A percentile compares a stretch with the other conserved stretches of the same genome.
phyloP scores from a whole-genome alignment of 495 filamentous ascomycete genomes.

The Neurospora tetraspora region DNA sequence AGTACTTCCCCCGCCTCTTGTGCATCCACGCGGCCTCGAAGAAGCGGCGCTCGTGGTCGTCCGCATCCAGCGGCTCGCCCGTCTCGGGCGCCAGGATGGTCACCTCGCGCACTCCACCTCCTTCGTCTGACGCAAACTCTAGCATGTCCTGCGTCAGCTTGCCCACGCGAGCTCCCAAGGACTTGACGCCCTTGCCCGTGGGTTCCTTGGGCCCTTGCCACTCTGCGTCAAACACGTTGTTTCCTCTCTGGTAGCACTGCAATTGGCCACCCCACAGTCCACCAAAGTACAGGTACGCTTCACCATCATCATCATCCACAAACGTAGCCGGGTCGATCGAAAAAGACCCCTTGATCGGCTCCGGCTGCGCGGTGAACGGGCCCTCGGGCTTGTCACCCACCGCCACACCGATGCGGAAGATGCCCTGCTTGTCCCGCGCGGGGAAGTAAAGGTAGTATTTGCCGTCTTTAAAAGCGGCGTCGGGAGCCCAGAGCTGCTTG shows the following conservation, averaged over 20 bases:
- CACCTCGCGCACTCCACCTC: constrained; percentile 39
- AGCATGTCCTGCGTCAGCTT: constrained; percentile 53
- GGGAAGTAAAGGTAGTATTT: constrained; percentile 60
- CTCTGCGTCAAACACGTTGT: constrained; percentile 37
- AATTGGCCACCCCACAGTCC: constrained; percentile 67
- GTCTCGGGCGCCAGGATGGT: constrained; percentile 48
- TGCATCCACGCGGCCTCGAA: constrained; percentile 75
- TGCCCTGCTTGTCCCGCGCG: constrained; percentile 44
- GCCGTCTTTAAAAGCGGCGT: constrained; percentile 47
- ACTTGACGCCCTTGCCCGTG: constrained; percentile 32
- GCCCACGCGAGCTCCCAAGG: constrained; percentile 52
- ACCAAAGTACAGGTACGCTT: constrained; percentile 55
- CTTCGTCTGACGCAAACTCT: no score
- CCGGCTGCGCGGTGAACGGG: constrained; percentile 47
- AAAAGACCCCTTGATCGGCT: constrained; percentile 49
- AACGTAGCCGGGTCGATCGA: constrained; percentile 57
- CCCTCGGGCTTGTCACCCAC: constrained; percentile 43
- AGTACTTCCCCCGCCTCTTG: constrained; percentile 53
- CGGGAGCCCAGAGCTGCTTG: constrained; percentile 57
- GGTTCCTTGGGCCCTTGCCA: constrained; percentile 47
- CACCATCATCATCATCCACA: constrained; percentile 51
- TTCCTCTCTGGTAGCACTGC: constrained; percentile 38
- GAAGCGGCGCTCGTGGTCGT: constrained; percentile 65
- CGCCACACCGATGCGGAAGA: constrained; percentile 59
- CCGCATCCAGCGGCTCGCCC: constrained; percentile 45